These are phyloP conservation scores for Halteria grandinella DNA, from an alignment of 73 alveolate species.

Conservation along the genomic window DNA sequence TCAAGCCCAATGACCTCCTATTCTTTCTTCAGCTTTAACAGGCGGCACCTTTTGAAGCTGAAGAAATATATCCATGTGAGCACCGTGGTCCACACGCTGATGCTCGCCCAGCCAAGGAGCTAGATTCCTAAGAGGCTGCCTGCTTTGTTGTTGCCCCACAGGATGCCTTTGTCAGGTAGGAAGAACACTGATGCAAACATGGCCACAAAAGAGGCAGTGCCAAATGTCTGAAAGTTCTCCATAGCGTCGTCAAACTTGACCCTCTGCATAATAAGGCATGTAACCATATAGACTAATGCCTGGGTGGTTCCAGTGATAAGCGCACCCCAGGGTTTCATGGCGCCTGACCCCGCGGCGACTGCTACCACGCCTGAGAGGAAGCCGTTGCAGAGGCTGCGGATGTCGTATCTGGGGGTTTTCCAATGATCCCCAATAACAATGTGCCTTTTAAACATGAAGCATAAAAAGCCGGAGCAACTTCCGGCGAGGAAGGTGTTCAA, in stretches of 20 bases:
- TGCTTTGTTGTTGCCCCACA: constrained; percentile 36
- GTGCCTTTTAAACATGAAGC: constrained; percentile 32
- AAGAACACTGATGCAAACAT: constrained; percentile 31
- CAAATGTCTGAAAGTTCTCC: constrained; percentile 40
- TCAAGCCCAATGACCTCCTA: constrained; percentile 37
- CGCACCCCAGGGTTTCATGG: constrained; percentile 53
- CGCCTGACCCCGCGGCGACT: constrained; percentile 48
- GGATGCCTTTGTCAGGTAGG: constrained; percentile 25
- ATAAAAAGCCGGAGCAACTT: constrained; percentile 7
- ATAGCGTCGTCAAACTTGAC: constrained; percentile 42
- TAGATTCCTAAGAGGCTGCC: constrained; percentile 34
- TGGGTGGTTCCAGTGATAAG: constrained; percentile 29
- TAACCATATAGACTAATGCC: constrained; percentile 35
- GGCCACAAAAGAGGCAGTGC: constrained; percentile 46
- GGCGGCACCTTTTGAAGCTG: constrained; percentile 38
- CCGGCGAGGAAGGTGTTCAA: constrained; percentile 26
- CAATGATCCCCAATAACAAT: constrained; percentile 49
- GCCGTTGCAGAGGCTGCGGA: constrained; percentile 35
- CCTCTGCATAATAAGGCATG: constrained; percentile 19
- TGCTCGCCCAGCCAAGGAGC: constrained; percentile 39
- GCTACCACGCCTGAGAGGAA: constrained; percentile 47
- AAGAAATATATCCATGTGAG: constrained; percentile 44
- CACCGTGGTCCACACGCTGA: constrained; percentile 26
- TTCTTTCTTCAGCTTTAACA: constrained; percentile 15
- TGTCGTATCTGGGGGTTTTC: constrained; percentile 49